Evolutionary conservation across 2,329 filamentous ascomycete species (phyloP).

Genomic region (Sporothrix dimorphospora): DNA sequence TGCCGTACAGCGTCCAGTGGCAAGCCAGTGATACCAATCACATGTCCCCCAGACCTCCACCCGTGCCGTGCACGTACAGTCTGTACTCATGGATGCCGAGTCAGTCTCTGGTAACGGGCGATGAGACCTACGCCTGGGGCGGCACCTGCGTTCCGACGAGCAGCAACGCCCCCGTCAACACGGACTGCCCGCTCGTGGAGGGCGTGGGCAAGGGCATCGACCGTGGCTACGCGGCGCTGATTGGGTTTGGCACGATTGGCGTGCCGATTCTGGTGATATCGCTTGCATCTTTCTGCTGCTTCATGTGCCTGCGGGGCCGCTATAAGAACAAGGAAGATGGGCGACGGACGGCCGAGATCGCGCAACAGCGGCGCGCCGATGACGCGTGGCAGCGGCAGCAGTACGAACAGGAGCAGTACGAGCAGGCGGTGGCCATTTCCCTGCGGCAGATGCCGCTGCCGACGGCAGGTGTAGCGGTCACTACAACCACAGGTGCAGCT

Average conservation of each 20-base stretch:
- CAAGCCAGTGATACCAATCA: background rate
- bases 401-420: background rate
- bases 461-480: background rate
- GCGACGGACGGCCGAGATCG: background rate
- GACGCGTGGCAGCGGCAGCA: background rate
- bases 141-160: background rate
- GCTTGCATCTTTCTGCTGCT: background rate
- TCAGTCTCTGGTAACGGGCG: background rate
- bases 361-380: background rate
- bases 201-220: background rate
- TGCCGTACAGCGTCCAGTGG: slow-evolving; percentile 4
- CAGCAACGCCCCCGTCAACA: slow-evolving; percentile 3
- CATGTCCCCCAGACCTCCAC: background rate
- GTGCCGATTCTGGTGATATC: background rate
- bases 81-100: background rate
- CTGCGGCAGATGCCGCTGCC: background rate
- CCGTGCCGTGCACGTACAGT: background rate
- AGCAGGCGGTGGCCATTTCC: background rate
- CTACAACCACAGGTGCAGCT: too few relatives aligned
- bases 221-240: background rate
- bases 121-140: background rate
- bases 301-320: background rate
- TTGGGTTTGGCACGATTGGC: background rate
- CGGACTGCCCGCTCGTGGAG: slow-evolving; percentile 1
- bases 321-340: background rate